phyloP scores from a whole-genome alignment of 2,329 filamentous ascomycete genomes.

The Exophiala calicioides region DNA sequence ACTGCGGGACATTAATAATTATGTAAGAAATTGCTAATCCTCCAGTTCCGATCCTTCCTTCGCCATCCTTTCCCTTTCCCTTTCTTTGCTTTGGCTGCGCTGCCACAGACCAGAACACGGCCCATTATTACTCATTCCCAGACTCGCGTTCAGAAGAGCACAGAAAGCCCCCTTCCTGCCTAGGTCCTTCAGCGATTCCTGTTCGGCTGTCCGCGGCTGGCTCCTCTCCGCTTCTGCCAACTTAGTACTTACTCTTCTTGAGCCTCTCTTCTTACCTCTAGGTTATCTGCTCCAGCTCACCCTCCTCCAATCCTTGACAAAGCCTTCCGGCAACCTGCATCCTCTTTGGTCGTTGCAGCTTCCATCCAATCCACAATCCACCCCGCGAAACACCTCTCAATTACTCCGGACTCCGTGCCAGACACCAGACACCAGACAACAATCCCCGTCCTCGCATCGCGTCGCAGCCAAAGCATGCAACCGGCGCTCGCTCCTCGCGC shows the following conservation, averaged over 20 bases:
- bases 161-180: neutral
- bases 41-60: neutral
- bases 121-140: constrained; percentile 17
- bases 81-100: constrained; percentile 2
- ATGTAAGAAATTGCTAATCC: constrained; percentile 30
- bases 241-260: too few species aligned
- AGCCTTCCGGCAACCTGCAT: neutral
- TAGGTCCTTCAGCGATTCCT: too few species aligned
- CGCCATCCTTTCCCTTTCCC: constrained; percentile 7
- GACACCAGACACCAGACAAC: constrained; percentile 7
- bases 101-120: neutral
- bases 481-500: constrained; percentile 26
- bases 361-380: neutral
- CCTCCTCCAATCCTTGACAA: constrained; percentile 6
- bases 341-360: too few species aligned
- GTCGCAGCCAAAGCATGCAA: too few species aligned
- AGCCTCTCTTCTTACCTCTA: too few species aligned
- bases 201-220: too few species aligned
- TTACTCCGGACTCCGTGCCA: too few species aligned
- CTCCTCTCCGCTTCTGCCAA: too few species aligned
- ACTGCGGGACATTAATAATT: constrained; percentile 4
- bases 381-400: constrained; percentile 9
- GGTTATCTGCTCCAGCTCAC: too few species aligned
- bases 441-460: too few species aligned
- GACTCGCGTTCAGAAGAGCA: too few species aligned